A percentile compares a stretch with the other conserved stretches of the same genome.
These are phyloP conservation scores for Blastocladiella emersonii DNA, from an alignment of 371 early-diverging fungal genomes.

Conservation along the genomic window DNA sequence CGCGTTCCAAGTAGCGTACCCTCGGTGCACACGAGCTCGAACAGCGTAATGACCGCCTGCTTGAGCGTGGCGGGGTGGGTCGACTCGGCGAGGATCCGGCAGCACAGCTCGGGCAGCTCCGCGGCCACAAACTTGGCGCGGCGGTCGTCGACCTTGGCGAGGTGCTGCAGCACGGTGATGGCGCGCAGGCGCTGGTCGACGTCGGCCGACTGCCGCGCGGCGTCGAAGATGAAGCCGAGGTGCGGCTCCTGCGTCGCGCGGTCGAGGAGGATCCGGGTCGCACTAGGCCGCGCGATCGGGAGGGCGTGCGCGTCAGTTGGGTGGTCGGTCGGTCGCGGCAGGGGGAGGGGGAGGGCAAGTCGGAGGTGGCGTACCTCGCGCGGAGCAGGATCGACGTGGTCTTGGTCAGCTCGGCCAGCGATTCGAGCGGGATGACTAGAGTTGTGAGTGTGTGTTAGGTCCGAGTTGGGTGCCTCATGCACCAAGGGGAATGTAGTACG, in stretches of 20 bases:
- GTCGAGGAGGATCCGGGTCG: neutral
- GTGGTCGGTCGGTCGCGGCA: too few relatives aligned
- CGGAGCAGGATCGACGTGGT: neutral
- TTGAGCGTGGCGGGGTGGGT: neutral
- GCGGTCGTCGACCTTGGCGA: neutral
- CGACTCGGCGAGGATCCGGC: neutral
- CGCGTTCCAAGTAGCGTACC: neutral
- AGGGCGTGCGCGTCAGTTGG: too few relatives aligned
- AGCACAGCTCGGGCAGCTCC: neutral
- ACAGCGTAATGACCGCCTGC: neutral
- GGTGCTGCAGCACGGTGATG: neutral
- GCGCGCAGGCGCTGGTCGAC: neutral
- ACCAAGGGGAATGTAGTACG: neutral
- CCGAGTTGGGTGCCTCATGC: neutral
- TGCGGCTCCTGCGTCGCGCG: neutral
- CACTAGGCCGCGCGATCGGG: too few relatives aligned
- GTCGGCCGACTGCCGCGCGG: neutral
- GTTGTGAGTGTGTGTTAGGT: neutral
- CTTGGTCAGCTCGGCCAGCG: neutral
- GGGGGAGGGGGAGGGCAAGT: too few relatives aligned
- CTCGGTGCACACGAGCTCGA: neutral
- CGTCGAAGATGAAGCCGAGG: neutral
- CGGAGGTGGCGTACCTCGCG: too few relatives aligned
- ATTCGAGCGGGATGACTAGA: neutral
- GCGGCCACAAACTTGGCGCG: neutral